A percentile compares a stretch with the other conserved stretches of the same genome.
Conservation (phyloP, 345 rosid species). For the Linum usitatissimum region DNA sequence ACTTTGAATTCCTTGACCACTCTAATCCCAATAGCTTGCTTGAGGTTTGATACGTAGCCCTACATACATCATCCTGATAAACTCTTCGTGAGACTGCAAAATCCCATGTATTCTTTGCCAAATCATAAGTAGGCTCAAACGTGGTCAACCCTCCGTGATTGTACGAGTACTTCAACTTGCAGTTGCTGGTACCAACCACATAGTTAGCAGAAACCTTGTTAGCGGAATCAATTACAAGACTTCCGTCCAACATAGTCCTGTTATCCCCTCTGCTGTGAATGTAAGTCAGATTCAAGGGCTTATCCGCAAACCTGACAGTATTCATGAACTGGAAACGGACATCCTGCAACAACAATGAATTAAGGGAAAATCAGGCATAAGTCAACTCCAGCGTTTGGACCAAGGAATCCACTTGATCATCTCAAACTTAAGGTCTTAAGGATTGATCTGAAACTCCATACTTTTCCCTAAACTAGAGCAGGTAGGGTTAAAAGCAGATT, state of each 20-base stretch:
- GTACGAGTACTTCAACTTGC: slow-evolving; percentile 77
- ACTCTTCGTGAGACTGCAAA: slow-evolving; percentile 53
- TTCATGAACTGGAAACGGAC: slow-evolving; percentile 92
- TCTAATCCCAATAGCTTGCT: slow-evolving; percentile 64
- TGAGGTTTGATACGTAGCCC: slow-evolving; percentile 69
- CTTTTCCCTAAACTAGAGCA: too few relatives aligned
- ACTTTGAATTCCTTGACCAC: slow-evolving; percentile 59
- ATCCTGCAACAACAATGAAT: slow-evolving; percentile 37
- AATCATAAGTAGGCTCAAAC: slow-evolving; percentile 69
- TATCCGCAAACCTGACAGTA: slow-evolving; percentile 50
- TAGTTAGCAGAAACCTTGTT: slow-evolving; percentile 75
- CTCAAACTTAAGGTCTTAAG: neutral
- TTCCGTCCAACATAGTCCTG: slow-evolving; percentile 63
- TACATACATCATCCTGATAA: slow-evolving; percentile 48
- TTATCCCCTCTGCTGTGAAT: slow-evolving; percentile 58
- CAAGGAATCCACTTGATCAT: neutral
- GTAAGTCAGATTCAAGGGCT: slow-evolving; percentile 73
- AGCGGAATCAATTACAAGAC: slow-evolving; percentile 43
- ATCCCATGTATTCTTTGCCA: slow-evolving; percentile 77
- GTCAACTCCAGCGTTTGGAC: neutral
- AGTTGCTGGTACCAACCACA: slow-evolving; percentile 56
- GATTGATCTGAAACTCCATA: neutral
- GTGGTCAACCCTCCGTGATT: slow-evolving; percentile 51
- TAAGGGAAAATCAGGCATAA: neutral
- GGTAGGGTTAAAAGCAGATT: too few relatives aligned